Evolutionary conservation across 768 basidiomycete genomes (phyloP).

Genomic region (Boletus sp.): DNA sequence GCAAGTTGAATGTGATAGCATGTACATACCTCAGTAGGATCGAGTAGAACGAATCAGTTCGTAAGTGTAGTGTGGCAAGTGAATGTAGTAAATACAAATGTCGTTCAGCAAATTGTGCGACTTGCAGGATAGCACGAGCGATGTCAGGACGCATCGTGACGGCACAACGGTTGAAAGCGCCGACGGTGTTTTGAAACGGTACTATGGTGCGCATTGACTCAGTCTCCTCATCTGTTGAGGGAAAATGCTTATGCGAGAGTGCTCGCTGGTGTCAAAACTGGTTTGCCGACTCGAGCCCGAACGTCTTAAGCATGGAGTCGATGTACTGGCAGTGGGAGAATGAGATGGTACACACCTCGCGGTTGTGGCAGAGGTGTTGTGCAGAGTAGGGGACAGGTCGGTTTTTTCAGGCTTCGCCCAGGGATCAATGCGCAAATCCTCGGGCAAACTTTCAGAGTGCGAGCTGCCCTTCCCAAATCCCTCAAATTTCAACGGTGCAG

Average conservation of each 20-base stretch:
- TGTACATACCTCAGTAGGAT: no score
- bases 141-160: not conserved
- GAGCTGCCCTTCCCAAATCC: no score
- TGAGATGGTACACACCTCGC: not conserved
- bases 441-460: no score
- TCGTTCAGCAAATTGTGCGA: not conserved
- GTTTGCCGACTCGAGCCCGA: not conserved
- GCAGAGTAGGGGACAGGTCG: no score
- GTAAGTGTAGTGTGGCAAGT: no score
- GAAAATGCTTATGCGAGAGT: not conserved
- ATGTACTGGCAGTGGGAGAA: not conserved
- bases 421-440: no score
- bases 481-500: no score
- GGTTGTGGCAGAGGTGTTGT: no score
- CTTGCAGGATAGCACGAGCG: not conserved
- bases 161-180: not conserved
- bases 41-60: no score
- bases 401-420: no score
- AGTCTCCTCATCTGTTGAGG: not conserved
- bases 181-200: not conserved
- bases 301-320: not conserved
- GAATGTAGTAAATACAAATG: no score
- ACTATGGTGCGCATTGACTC: not conserved
- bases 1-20: no score
- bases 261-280: not conserved